These are phyloP conservation scores for Saccharum officinarum DNA, from an alignment of 176 grass and related monocot genomes.

Conservation along the genomic window DNA sequence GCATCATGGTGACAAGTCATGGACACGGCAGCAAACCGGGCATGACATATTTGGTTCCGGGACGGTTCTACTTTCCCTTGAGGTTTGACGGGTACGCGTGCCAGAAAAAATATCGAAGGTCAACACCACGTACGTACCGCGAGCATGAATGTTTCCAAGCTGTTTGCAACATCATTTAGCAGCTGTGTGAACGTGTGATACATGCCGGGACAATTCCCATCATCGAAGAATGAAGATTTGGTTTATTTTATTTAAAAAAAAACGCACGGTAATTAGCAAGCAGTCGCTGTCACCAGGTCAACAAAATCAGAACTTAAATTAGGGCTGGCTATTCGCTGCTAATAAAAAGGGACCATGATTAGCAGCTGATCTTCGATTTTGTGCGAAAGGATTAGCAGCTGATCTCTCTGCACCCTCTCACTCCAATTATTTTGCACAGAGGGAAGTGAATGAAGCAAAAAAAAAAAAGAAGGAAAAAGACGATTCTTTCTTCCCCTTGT, in stretches of 20 bases:
- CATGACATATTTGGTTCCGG: neutral
- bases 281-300: neutral
- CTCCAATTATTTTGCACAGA: neutral
- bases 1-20: neutral
- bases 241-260: neutral
- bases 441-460: neutral
- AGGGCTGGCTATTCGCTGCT: neutral
- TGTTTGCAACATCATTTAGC: neutral
- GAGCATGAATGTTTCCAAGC: neutral
- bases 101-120: neutral
- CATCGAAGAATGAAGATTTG: no score
- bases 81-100: neutral
- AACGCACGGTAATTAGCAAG: neutral
- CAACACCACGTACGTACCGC: neutral
- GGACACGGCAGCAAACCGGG: neutral
- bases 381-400: neutral
- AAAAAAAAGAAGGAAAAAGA: neutral
- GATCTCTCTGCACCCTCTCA: neutral
- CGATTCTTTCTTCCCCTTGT: constrained; percentile 10
- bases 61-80: neutral
- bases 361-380: neutral
- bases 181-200: neutral
- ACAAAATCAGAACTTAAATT: neutral
- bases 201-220: no score
- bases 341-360: neutral